A percentile compares a stretch with the other conserved stretches of the same genome.
Conservation (phyloP, 371 early-diverging fungal genomes). For the Phascolomyces articulosus region DNA sequence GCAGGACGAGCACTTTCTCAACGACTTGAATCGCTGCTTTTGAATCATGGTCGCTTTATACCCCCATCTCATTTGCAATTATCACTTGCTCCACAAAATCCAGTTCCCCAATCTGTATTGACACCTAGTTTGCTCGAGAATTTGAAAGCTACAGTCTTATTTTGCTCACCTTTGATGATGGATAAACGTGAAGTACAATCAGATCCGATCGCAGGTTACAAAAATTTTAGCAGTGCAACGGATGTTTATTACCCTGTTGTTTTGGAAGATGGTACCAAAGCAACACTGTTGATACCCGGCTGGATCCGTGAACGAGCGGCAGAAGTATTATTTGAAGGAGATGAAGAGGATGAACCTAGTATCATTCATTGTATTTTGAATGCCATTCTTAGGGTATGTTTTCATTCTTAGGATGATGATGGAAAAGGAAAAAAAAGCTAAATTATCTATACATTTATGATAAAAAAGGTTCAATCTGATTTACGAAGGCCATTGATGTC, state of each 20-base stretch:
- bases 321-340: constrained; percentile 84
- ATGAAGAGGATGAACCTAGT: constrained; percentile 58
- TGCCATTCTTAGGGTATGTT: constrained; percentile 54
- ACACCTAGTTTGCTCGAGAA: constrained; percentile 68
- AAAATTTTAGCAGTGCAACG: constrained; percentile 59
- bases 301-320: constrained; percentile 88
- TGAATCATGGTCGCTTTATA: constrained; percentile 53
- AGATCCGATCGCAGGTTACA: constrained; percentile 55
- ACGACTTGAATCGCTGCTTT: constrained; percentile 63
- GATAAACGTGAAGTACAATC: constrained; percentile 28
- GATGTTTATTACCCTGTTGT: constrained; percentile 56
- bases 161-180: constrained; percentile 65
- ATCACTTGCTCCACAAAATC: constrained; percentile 47
- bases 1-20: constrained; percentile 69
- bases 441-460: too few species aligned
- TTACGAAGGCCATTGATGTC: constrained; percentile 68
- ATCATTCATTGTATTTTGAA: constrained; percentile 66
- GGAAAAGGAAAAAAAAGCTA: too few species aligned
- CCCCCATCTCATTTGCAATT: constrained; percentile 48
- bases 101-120: constrained; percentile 41
- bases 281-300: constrained; percentile 71
- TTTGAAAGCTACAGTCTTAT: constrained; percentile 70
- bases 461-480: constrained; percentile 71
- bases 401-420: not conserved
- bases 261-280: constrained; percentile 50